Base-by-base conservation (phyloP, 768 basidiomycete genomes). In the Sarcodon aspratus region DNA sequence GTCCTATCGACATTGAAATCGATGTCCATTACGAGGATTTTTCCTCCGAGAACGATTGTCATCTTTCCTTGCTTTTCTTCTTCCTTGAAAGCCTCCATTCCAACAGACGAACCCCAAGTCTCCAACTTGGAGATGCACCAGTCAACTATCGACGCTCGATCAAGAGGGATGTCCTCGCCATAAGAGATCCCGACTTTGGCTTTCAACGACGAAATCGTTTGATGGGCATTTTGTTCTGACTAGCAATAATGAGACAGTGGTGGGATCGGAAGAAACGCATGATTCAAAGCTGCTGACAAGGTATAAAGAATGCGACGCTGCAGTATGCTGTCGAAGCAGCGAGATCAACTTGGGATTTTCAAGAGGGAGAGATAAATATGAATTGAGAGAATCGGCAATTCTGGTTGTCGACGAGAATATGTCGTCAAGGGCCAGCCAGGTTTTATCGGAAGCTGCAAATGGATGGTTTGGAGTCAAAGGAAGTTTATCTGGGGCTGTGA, bases 1-100 rank as follows among this genome's bases (percentile, higher is more conserved):
- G 60, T 59, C 18, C 62, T 66, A 51, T 74, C 66, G 50, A 80
- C 61, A 11, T 67, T 58, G 53, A 90, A 74, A 55, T 85, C 81
- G 50, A 88, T 71, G 59, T 90, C 87, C 48, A 89, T 65, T 33
- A 89, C 85, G 9, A 90, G 66, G n/a, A 87, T 79, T 60, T 86
- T 86, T 1, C 87, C 87, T 3, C 79, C 87, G 35, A 88, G 72
- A 15, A 82, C 73, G 36, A 86, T 65, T 0, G 73, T 80, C 36
- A 73, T 66, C 21, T 67, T 66, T 12, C 73, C 74, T 35, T 69
- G 69, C 15, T 65, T 64, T 43, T 76, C 72, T 12, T 57, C 57
- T 53, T 87, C 85, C 51, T 72, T 76, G 67, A 85, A 89, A 3
- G 78, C 69, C 56, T 88, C 83, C 83, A 88, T 83, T 27, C 82